These are phyloP conservation scores for Aspergillus alliaceus DNA, from an alignment of 2,329 filamentous ascomycete species.

Conservation along the genomic window DNA sequence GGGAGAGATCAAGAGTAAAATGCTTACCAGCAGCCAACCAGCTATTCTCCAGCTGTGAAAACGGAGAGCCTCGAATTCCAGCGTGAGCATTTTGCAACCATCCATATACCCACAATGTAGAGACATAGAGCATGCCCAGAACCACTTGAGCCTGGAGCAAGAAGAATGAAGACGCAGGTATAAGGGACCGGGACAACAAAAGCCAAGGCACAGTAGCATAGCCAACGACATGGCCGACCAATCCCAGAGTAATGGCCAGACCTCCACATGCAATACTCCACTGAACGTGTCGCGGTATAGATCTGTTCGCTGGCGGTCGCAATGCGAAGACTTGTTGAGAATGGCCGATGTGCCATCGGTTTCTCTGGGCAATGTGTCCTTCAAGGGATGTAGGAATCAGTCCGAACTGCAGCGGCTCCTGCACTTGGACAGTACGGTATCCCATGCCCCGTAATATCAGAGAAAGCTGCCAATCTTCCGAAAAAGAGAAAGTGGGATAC, in stretches of 20 bases:
- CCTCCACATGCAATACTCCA: background rate
- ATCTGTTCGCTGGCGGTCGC: background rate
- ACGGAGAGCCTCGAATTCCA: background rate
- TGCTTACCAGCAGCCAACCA: background rate
- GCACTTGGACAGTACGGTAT: constrained; percentile 28
- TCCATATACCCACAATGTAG: background rate
- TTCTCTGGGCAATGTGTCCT: constrained; percentile 36
- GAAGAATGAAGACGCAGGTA: background rate
- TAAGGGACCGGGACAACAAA: background rate
- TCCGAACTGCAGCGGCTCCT: constrained; percentile 34
- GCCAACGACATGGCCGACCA: background rate
- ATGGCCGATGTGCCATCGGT: constrained; percentile 29
- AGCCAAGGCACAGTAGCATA: background rate
- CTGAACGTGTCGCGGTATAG: background rate
- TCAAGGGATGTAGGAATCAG: constrained; percentile 35
- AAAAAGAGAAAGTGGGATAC: constrained; percentile 36
- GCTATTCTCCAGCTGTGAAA: background rate
- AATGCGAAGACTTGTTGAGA: background rate
- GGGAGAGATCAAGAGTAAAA: background rate
- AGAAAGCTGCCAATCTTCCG: constrained; percentile 37
- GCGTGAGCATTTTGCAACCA: background rate
- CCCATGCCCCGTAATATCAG: constrained; percentile 31
- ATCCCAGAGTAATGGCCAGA: background rate
- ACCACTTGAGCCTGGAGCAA: background rate
- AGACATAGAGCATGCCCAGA: background rate